phyloP scores from a whole-genome alignment of 768 basidiomycete species.

The Exidia glandulosa region DNA sequence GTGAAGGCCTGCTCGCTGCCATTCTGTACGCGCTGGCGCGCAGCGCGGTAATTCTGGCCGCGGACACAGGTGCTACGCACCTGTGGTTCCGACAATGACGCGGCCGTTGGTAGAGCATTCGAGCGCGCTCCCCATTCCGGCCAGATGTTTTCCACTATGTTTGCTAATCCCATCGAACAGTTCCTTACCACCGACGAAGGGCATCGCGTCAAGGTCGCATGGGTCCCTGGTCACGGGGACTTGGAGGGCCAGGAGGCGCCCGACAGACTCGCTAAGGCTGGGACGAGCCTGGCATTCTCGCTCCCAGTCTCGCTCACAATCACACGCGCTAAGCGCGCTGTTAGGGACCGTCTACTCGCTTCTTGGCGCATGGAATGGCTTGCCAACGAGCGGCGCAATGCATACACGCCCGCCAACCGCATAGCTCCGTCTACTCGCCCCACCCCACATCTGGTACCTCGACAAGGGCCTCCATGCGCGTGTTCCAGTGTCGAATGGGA shows the following conservation, averaged over 20 bases:
- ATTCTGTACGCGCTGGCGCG: too few species aligned
- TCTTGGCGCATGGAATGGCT: background rate
- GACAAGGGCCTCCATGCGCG: background rate
- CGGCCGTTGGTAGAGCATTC: background rate
- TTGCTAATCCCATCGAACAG: background rate
- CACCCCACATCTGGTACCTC: background rate
- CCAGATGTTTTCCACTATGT: background rate
- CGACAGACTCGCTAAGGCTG: background rate
- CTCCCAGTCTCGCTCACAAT: background rate
- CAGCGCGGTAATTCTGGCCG: too few species aligned
- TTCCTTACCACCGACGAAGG: background rate
- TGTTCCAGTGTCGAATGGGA: conserved; percentile 17
- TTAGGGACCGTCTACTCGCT: background rate
- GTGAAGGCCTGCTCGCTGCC: too few species aligned
- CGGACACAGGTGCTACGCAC: too few species aligned
- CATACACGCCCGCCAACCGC: background rate
- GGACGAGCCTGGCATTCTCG: background rate
- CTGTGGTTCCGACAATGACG: too few species aligned
- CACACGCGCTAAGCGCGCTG: background rate
- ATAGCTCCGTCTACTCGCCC: background rate
- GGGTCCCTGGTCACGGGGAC: background rate
- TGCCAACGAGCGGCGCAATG: background rate
- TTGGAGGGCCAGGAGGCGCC: background rate
- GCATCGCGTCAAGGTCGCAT: background rate
- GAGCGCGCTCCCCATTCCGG: background rate